These are phyloP conservation scores for Pseudisothecium myosuroides DNA, from an alignment of 225 moss, liverwort and hornwort genomes.

Conservation along the genomic window DNA sequence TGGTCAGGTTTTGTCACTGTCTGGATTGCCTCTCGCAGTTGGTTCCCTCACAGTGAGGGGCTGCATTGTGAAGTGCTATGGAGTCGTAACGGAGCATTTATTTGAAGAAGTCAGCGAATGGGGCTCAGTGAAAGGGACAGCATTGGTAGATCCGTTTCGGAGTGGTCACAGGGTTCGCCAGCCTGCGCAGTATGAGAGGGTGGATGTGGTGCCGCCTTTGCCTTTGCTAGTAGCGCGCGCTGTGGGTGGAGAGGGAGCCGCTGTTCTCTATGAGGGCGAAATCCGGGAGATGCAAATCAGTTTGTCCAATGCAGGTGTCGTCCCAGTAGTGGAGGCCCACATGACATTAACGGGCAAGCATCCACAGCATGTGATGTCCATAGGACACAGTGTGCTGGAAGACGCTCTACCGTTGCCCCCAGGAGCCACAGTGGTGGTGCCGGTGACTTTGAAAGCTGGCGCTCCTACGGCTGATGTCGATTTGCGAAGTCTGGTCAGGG, in stretches of 20 bases:
- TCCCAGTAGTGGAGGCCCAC: conserved; percentile 84
- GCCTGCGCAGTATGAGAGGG: conserved; percentile 44
- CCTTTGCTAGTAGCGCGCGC: conserved; percentile 83
- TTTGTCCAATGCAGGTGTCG: conserved; percentile 90
- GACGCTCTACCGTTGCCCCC: conserved; percentile 76
- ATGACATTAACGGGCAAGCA: conserved; percentile 94
- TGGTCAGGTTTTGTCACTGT: conserved; percentile 79
- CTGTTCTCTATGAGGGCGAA: conserved; percentile 95
- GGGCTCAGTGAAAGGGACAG: conserved; percentile 49
- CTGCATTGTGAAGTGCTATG: conserved; percentile 94
- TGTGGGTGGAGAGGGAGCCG: conserved; percentile 96
- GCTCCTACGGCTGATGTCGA: conserved; percentile 78
- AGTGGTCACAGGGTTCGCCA: conserved; percentile 74
- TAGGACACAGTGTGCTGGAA: conserved; percentile 71
- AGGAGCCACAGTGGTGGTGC: conserved; percentile 84
- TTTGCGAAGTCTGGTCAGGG: conserved; percentile 30
- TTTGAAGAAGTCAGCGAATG: conserved; percentile 85
- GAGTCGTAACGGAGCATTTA: conserved; percentile 83
- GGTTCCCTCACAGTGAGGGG: conserved; percentile 79
- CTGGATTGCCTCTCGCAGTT: conserved; percentile 78
- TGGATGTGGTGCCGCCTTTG: conserved; percentile 78
- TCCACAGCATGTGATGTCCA: conserved; percentile 77
- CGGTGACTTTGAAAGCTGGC: conserved; percentile 87
- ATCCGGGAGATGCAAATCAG: conserved; percentile 87
- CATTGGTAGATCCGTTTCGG: conserved; percentile 77